A percentile compares a stretch with the other conserved stretches of the same genome.
These are phyloP conservation scores for Neopestalotiopsis rosae DNA, from an alignment of 2,329 filamentous ascomycete species.

Conservation along the genomic window DNA sequence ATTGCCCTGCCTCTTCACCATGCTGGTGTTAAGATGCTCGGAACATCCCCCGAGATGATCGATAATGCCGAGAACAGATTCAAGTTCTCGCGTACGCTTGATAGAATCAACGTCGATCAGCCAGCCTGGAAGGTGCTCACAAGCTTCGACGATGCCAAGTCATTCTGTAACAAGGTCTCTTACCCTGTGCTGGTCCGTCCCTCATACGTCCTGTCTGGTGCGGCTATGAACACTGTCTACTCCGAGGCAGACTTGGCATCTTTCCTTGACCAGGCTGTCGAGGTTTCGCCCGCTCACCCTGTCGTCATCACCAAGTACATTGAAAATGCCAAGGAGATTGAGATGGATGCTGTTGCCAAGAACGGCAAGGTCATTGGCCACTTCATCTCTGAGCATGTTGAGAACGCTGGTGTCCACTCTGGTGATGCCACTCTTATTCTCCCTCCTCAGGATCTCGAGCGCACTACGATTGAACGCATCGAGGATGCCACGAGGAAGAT, in stretches of 20 bases:
- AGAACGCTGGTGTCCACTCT: constrained; percentile 98
- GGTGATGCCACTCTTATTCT: constrained; percentile 96
- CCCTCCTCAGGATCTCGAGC: constrained; percentile 90
- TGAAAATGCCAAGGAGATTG: constrained; percentile 98
- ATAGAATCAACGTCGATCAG: constrained; percentile 93
- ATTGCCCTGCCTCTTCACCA: constrained; percentile 90
- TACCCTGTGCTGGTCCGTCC: constrained; percentile 96
- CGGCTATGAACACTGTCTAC: constrained; percentile 99
- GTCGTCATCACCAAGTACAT: constrained; percentile 99
- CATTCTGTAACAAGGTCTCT: constrained; percentile 85
- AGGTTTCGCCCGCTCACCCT: constrained; percentile 93
- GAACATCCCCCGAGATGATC: constrained; percentile 98
- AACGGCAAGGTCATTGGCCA: constrained; percentile 91
- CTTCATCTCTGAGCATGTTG: constrained; percentile 98
- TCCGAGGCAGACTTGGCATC: constrained; percentile 89
- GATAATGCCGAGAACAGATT: constrained; percentile 96
- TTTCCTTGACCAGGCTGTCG: constrained; percentile 88
- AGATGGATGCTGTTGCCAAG: constrained; percentile 97
- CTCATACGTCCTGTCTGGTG: constrained; percentile 95
- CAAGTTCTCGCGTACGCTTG: constrained; percentile 98
- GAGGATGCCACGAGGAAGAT: constrained; percentile 97
- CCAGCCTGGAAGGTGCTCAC: constrained; percentile 98
- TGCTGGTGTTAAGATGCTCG: constrained; percentile 88
- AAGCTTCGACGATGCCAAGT: constrained; percentile 86
- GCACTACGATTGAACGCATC: constrained; percentile 87